Evolutionary conservation across 2,329 filamentous ascomycete species (phyloP).

Genomic region (Fusarium nelsonii): DNA sequence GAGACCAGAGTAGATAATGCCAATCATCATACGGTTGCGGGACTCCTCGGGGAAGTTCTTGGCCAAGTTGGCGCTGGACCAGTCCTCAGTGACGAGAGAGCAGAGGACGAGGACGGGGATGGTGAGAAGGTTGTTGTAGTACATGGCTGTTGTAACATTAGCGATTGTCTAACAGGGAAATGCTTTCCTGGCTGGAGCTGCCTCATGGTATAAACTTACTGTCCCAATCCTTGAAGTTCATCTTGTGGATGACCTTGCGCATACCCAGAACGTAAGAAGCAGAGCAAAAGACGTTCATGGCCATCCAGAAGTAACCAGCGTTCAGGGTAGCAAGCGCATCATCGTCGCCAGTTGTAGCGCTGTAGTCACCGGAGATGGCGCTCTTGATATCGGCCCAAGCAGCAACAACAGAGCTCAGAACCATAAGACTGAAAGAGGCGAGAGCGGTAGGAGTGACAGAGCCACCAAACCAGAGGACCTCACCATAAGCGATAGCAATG

Average conservation of each 20-base stretch:
- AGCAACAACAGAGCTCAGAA: slow-evolving; percentile 91
- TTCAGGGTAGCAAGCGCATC: slow-evolving; percentile 90
- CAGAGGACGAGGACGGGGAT: slow-evolving; percentile 89
- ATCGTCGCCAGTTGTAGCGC: slow-evolving; percentile 55
- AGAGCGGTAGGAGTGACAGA: slow-evolving; percentile 88
- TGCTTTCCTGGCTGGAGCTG: neutral
- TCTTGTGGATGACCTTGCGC: slow-evolving; percentile 99
- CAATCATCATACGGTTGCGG: slow-evolving; percentile 82
- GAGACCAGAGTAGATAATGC: slow-evolving; percentile 94
- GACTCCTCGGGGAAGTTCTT: slow-evolving; percentile 87
- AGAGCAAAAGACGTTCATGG: slow-evolving; percentile 94
- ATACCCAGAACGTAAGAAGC: slow-evolving; percentile 91
- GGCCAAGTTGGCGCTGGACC: slow-evolving; percentile 85
- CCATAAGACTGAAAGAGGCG: slow-evolving; percentile 96
- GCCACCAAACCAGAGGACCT: slow-evolving; percentile 98
- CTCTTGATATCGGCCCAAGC: slow-evolving; percentile 98
- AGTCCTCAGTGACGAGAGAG: slow-evolving; percentile 89
- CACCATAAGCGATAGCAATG: slow-evolving; percentile 97
- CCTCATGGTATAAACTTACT: slow-evolving; percentile 71
- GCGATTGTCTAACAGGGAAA: slow-evolving; percentile 17
- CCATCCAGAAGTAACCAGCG: slow-evolving; percentile 97
- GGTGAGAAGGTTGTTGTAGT: slow-evolving; percentile 98
- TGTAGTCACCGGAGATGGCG: slow-evolving; percentile 72
- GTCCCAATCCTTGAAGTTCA: slow-evolving; percentile 99
- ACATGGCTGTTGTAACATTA: slow-evolving; percentile 80